phyloP scores from a whole-genome alignment of 768 basidiomycete genomes.

The Obba rivulosa region DNA sequence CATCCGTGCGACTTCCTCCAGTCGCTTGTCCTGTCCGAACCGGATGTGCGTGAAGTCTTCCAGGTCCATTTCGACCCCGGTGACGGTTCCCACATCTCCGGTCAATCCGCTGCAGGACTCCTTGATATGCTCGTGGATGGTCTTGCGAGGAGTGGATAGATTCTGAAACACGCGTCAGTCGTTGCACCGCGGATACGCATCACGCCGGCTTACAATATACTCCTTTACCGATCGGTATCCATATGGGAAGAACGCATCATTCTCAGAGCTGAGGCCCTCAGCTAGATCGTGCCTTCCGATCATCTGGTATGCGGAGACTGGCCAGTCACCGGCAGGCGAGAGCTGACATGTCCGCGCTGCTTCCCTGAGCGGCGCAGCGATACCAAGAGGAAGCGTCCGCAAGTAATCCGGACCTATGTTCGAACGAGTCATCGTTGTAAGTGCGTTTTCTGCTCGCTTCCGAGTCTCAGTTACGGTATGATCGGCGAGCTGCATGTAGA shows the following conservation, averaged over 20 bases:
- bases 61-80: slow-evolving; percentile 69
- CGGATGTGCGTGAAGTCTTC: slow-evolving; percentile 78
- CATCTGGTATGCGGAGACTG: slow-evolving; percentile 57
- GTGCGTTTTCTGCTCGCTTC: slow-evolving; percentile 62
- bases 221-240: slow-evolving; percentile 57
- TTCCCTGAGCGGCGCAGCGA: slow-evolving; percentile 77
- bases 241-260: slow-evolving; percentile 40
- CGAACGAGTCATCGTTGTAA: slow-evolving; percentile 48
- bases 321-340: slow-evolving; percentile 72
- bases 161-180: slow-evolving; percentile 33
- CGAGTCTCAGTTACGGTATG: slow-evolving; percentile 42
- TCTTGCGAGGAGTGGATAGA: slow-evolving; percentile 41
- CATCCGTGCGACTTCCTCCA: slow-evolving; percentile 91
- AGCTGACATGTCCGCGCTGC: slow-evolving; percentile 81
- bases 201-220: slow-evolving; percentile 40
- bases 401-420: slow-evolving; percentile 44
- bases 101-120: slow-evolving; percentile 42
- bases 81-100: slow-evolving; percentile 52
- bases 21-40: slow-evolving; percentile 83
- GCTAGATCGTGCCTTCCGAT: slow-evolving; percentile 76
- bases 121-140: slow-evolving; percentile 46
- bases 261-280: slow-evolving; percentile 45
- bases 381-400: slow-evolving; percentile 57
- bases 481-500: slow-evolving; percentile 60
- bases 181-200: slow-evolving; percentile 3